These are phyloP conservation scores for Globisporangium lucens DNA, from an alignment of 352 stramenopile genomes.

Conservation along the genomic window DNA sequence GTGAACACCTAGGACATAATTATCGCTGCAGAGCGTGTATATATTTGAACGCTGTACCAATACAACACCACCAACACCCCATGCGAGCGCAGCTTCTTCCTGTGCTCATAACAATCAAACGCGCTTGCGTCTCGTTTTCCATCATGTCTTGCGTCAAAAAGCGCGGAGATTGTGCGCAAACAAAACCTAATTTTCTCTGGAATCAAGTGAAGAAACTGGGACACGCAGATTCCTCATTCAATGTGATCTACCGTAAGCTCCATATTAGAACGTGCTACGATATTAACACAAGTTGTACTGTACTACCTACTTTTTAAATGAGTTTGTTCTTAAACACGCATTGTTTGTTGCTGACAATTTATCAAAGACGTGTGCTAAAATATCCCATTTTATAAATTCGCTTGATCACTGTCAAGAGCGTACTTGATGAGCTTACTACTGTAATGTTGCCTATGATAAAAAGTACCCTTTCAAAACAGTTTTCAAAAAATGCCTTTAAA, in stretches of 20 bases:
- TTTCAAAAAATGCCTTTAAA: background rate
- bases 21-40: conserved; percentile 3
- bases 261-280: no score
- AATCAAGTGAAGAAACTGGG: background rate
- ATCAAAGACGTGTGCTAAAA: no score
- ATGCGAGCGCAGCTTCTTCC: background rate
- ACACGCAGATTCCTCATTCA: background rate
- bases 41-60: conserved; percentile 10
- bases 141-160: background rate
- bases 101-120: background rate
- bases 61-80: background rate
- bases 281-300: no score
- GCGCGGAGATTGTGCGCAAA: background rate
- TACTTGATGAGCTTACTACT: background rate
- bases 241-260: no score
- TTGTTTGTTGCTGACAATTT: no score
- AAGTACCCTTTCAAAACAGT: background rate
- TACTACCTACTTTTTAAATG: no score
- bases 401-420: no score
- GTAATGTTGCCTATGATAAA: background rate
- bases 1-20: conserved; percentile 2
- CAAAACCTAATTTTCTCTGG: background rate
- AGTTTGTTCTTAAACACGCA: no score
- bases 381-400: no score
- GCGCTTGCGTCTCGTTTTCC: background rate